Conservation (phyloP, 2,329 filamentous ascomycete genomes). For the Cercospora sesami region DNA sequence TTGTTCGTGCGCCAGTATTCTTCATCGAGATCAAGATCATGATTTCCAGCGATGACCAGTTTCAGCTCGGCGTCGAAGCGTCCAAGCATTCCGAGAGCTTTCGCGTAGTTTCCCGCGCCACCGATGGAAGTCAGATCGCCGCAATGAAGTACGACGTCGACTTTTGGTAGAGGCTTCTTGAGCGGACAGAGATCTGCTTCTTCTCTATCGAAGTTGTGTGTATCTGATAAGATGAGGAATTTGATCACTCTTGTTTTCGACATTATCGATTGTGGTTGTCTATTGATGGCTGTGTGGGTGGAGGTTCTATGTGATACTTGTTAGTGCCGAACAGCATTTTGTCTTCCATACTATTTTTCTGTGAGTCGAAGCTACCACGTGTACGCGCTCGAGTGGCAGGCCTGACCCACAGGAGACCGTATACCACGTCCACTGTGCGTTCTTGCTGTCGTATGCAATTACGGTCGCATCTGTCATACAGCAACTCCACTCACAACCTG, state of each 20-base stretch:
- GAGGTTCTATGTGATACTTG: background rate
- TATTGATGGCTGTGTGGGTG: background rate
- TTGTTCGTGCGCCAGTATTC: constrained; percentile 41
- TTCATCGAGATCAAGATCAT: constrained; percentile 36
- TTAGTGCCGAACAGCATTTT: background rate
- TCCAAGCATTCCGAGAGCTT: constrained; percentile 31
- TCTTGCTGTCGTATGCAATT: background rate
- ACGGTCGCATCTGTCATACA: background rate
- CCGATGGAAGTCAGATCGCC: constrained; percentile 41
- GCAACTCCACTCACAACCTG: background rate
- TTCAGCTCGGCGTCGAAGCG: constrained; percentile 36
- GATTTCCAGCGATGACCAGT: constrained; percentile 41
- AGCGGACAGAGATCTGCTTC: constrained; percentile 14
- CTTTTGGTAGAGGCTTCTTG: constrained; percentile 19
- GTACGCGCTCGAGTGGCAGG: background rate
- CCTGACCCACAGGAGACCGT: background rate
- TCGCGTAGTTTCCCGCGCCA: constrained; percentile 30
- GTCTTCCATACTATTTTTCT: background rate
- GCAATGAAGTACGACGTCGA: constrained; percentile 44
- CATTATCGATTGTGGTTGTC: background rate
- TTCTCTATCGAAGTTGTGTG: constrained; percentile 28
- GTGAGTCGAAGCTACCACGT: background rate
- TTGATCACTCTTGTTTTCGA: background rate
- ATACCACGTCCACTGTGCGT: background rate
- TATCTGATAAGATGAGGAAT: constrained; percentile 34